Evolutionary conservation across 176 grass and related monocot genomes (phyloP).

Genomic region (Hordeum marinum): DNA sequence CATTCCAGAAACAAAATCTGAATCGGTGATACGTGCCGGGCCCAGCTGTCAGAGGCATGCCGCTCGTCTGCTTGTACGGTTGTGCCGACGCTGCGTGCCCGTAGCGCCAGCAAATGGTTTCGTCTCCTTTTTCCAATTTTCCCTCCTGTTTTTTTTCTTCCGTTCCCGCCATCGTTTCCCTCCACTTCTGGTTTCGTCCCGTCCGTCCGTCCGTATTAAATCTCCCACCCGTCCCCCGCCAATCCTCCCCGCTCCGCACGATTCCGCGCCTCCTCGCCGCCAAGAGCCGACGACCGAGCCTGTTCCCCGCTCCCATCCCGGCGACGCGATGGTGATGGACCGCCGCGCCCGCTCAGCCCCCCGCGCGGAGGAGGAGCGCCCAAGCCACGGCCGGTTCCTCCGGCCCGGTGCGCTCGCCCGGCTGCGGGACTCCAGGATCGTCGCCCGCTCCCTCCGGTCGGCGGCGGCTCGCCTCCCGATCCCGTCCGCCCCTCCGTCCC

Average conservation of each 20-base stretch:
- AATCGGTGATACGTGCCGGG: not conserved
- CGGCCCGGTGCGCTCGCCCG: constrained; percentile 78
- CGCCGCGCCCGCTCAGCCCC: constrained; percentile 19
- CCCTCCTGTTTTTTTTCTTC: constrained; percentile 10
- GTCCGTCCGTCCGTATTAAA: constrained; percentile 18
- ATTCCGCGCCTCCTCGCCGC: not conserved
- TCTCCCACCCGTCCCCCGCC: constrained; percentile 9
- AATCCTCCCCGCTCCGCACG: constrained; percentile 23
- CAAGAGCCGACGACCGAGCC: not conserved
- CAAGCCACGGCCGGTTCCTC: constrained; percentile 52
- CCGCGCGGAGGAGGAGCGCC: constrained; percentile 19
- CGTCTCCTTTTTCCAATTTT: constrained; percentile 19
- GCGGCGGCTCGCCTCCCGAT: constrained; percentile 24
- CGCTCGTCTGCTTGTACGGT: not conserved
- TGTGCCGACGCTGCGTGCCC: not conserved
- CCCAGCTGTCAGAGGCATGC: not conserved
- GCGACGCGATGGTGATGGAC: constrained; percentile 29
- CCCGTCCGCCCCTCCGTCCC: not conserved
- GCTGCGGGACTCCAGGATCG: constrained; percentile 77
- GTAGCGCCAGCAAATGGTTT: not conserved
- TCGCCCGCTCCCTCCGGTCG: constrained; percentile 55
- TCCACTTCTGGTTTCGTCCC: not conserved
- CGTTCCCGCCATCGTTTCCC: constrained; percentile 46
- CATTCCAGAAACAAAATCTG: not conserved
- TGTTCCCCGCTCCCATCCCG: not conserved